Percentiles rank a stretch among this genome's conserved stretches.
These are phyloP conservation scores for Fusarium newnesense DNA, from an alignment of 2,329 filamentous ascomycete genomes.

Conservation along the genomic window DNA sequence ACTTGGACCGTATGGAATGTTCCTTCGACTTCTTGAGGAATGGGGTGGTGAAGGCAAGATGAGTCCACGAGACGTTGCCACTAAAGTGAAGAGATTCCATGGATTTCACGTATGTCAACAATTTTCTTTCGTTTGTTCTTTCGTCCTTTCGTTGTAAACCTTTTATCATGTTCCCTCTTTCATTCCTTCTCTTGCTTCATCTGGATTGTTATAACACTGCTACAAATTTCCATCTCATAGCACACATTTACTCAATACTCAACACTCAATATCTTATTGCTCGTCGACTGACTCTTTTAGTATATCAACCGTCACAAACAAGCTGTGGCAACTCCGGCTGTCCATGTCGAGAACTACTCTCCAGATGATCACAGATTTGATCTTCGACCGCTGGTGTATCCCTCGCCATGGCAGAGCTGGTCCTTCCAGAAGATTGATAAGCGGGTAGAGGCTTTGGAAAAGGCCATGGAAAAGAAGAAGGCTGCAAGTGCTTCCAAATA, in stretches of 20 bases:
- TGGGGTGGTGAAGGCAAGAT: constrained; percentile 49
- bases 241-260: no score
- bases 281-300: no score
- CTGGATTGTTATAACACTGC: no score
- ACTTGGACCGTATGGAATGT: constrained; percentile 54
- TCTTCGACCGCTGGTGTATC: constrained; percentile 45
- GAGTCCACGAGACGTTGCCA: constrained; percentile 51
- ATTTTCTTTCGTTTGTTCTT: no score
- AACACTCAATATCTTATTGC: no score
- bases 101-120: no score
- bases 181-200: no score
- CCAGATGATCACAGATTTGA: constrained; percentile 46
- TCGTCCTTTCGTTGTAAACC: no score
- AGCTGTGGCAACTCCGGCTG: constrained; percentile 23
- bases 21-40: constrained; percentile 52
- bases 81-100: constrained; percentile 27
- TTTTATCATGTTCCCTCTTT: no score
- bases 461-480: constrained; percentile 26
- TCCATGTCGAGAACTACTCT: constrained; percentile 13
- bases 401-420: constrained; percentile 48
- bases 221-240: no score
- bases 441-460: constrained; percentile 49
- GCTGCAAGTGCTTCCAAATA: background rate
- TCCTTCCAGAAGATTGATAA: constrained; percentile 54
- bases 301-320: background rate